phyloP scores from a whole-genome alignment of 805 yeast genomes.

The Saccharomycopsis synnaedendra region DNA sequence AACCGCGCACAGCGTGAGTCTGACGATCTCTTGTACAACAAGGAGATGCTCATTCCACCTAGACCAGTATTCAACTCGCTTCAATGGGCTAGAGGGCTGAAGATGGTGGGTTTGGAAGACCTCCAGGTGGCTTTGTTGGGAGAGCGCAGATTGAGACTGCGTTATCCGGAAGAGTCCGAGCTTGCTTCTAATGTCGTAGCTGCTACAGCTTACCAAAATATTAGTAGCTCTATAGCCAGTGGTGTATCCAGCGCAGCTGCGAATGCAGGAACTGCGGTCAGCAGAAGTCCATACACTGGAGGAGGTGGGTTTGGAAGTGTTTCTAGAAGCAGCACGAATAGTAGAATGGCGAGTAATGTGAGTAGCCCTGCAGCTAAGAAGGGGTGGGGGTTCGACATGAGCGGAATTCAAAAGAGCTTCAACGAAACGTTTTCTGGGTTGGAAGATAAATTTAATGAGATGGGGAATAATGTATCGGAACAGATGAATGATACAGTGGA shows the following conservation, averaged over 20 bases:
- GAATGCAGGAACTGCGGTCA: not conserved
- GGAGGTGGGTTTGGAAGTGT: not conserved
- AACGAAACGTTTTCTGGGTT: conserved; percentile 41
- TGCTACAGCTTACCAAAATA: conserved; percentile 19
- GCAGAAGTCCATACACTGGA: conserved; percentile 7
- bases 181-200: conserved; percentile 36
- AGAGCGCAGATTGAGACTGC: conserved; percentile 53
- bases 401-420: conserved; percentile 29
- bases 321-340: conserved; percentile 17
- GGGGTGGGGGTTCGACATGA: conserved; percentile 30
- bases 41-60: conserved; percentile 53
- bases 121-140: conserved; percentile 65
- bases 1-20: not conserved
- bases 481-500: conserved; percentile 41
- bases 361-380: conserved; percentile 19
- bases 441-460: conserved; percentile 45
- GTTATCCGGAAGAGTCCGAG: conserved; percentile 38
- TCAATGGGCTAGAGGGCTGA: conserved; percentile 80
- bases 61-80: conserved; percentile 73
- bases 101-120: conserved; percentile 48
- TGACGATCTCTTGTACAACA: conserved; percentile 60
- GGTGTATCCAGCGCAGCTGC: not conserved
- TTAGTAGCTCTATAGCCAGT: conserved; percentile 1
- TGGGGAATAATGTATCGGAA: conserved; percentile 44
- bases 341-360: not conserved